Percentiles rank a stretch among this genome's conserved stretches.
Conservation (phyloP, 2,329 filamentous ascomycete species). For the Didymella exigua region DNA sequence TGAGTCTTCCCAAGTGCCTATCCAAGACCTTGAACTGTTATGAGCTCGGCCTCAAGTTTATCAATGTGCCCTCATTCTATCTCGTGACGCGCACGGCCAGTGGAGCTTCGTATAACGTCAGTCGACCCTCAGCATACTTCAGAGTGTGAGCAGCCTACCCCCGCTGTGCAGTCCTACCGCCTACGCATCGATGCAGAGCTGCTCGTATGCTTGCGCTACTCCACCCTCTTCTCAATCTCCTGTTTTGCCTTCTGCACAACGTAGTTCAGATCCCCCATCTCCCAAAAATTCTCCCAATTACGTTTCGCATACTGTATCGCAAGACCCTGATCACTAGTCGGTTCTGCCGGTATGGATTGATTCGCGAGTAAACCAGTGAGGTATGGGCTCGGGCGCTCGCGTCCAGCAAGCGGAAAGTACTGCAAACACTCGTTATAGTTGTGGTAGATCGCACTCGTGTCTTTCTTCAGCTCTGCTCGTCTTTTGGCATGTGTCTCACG, state of each 20-base stretch:
- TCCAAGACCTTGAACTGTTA: too few species aligned
- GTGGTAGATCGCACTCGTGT: conserved; percentile 13
- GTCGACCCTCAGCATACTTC: too few species aligned
- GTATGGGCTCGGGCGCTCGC: conserved; percentile 12
- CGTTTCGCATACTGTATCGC: conserved; percentile 20
- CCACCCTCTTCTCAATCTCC: neutral
- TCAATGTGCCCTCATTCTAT: too few species aligned
- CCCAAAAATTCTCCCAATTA: conserved; percentile 16
- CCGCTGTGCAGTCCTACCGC: neutral
- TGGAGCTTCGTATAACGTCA: too few species aligned
- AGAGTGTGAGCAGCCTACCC: too few species aligned
- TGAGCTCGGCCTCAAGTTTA: too few species aligned
- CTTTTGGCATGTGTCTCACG: neutral
- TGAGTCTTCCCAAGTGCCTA: too few species aligned
- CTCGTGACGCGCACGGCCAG: too few species aligned
- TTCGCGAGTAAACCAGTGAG: conserved; percentile 16
- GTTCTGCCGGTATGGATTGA: conserved; percentile 8
- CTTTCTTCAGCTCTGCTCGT: conserved; percentile 7
- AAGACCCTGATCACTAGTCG: conserved; percentile 10
- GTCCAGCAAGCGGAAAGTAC: neutral
- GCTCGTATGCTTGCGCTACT: neutral
- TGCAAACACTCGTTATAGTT: conserved; percentile 15
- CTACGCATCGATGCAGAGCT: neutral
- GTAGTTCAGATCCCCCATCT: neutral
- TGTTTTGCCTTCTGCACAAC: neutral